Evolutionary conservation across 257 asterid species (phyloP).

Genomic region (Rehmannia glutinosa): DNA sequence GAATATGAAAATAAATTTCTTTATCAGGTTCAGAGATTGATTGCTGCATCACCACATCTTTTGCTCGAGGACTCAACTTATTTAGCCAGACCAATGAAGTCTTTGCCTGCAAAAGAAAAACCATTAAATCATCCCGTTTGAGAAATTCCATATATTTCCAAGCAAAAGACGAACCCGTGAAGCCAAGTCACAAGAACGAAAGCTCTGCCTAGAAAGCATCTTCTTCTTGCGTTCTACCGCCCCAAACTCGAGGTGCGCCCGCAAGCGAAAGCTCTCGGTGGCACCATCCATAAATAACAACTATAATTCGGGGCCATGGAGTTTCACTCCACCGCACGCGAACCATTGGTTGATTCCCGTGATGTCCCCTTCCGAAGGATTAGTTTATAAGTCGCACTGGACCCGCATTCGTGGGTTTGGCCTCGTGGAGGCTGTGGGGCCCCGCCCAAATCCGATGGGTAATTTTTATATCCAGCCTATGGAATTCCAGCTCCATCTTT

Average conservation of each 20-base stretch:
- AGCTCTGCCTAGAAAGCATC: constrained; percentile 45
- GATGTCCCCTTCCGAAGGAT: constrained; percentile 86
- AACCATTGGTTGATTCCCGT: constrained; percentile 87
- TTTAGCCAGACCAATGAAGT: constrained; percentile 32
- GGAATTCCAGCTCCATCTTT: constrained; percentile 37
- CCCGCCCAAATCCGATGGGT: constrained; percentile 32
- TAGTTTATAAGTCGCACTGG: constrained; percentile 74
- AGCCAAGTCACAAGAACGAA: constrained; percentile 39
- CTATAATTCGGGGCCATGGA: constrained; percentile 41
- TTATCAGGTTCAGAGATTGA: constrained; percentile 67
- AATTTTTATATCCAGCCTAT: constrained; percentile 39
- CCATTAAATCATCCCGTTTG: constrained; percentile 33
- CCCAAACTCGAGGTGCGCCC: constrained; percentile 19
- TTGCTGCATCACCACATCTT: constrained; percentile 66
- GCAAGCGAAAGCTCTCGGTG: constrained; percentile 22
- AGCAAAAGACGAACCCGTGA: constrained; percentile 37
- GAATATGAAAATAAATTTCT: background rate
- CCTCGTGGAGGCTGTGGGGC: constrained; percentile 31
- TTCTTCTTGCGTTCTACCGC: constrained; percentile 38
- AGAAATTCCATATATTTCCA: constrained; percentile 32
- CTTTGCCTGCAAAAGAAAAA: constrained; percentile 29
- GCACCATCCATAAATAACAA: constrained; percentile 32
- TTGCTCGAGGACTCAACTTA: constrained; percentile 39
- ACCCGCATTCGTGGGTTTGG: constrained; percentile 37
- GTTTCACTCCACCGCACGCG: constrained; percentile 46